A percentile compares a stretch with the other conserved stretches of the same genome.
Evolutionary conservation across 208 protist species (phyloP).

Genomic region (Wallacemonas rigidus): DNA sequence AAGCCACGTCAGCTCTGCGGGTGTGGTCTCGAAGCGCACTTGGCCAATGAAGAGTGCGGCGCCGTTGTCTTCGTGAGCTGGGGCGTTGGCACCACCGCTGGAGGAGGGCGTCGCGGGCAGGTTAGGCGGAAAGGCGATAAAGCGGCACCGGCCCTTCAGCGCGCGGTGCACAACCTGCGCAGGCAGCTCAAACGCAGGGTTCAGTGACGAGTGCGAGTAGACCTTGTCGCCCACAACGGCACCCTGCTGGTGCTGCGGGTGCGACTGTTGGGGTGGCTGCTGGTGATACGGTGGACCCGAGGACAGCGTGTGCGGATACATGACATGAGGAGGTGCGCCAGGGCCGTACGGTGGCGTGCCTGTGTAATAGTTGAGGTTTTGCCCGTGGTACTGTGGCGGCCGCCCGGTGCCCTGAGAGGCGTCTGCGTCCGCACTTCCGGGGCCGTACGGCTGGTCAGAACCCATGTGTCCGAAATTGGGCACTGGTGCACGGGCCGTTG

Average conservation of each 20-base stretch:
- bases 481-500: conserved; percentile 22
- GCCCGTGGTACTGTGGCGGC: too few species aligned
- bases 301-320: too few species aligned
- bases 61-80: conserved; percentile 12
- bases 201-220: conserved; percentile 22
- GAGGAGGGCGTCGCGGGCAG: conserved; percentile 21
- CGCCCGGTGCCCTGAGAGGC: too few species aligned
- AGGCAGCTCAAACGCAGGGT: conserved; percentile 39
- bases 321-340: too few species aligned
- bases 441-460: not conserved
- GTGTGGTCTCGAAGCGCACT: conserved; percentile 82
- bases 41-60: conserved; percentile 81
- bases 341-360: too few species aligned
- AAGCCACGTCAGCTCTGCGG: conserved; percentile 77
- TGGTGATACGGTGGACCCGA: not conserved
- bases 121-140: conserved; percentile 60
- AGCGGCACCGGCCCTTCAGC: conserved; percentile 68
- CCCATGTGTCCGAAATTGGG: not conserved
- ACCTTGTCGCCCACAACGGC: not conserved
- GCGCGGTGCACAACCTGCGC: conserved; percentile 59
- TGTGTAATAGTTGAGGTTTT: too few species aligned
- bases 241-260: not conserved
- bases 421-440: not conserved
- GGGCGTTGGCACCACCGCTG: conserved; percentile 7
- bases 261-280: not conserved